Evolutionary conservation across 169 alveolate species (phyloP).

Genomic region (Plasmodium falciparum): DNA sequence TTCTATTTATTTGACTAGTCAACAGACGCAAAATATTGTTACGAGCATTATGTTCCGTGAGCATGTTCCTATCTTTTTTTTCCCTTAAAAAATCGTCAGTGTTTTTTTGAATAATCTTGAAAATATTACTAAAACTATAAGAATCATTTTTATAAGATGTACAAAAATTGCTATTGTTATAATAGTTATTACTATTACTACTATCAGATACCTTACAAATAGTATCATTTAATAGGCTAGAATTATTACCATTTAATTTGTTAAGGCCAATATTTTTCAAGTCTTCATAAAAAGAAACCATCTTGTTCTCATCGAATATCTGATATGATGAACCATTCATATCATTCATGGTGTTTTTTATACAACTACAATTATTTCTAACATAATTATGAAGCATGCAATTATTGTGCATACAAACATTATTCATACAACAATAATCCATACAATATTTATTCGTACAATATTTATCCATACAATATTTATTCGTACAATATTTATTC

Average conservation of each 20-base stretch:
- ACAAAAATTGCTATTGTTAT: background rate
- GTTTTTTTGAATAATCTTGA: slow-evolving; percentile 5
- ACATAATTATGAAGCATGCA: background rate
- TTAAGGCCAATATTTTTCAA: background rate
- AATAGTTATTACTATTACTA: background rate
- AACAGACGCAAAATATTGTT: background rate
- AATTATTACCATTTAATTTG: background rate
- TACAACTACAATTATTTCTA: background rate
- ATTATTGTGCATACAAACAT: too few relatives aligned
- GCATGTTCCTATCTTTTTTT: background rate
- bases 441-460: too few relatives aligned
- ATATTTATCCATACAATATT: too few relatives aligned
- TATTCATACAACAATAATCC: too few relatives aligned
- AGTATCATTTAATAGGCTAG: background rate
- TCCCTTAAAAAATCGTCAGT: background rate
- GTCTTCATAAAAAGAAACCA: background rate
- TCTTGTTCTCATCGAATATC: background rate
- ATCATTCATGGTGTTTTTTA: background rate
- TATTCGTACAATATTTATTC: too few relatives aligned
- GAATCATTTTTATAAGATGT: background rate
- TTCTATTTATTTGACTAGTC: too few relatives aligned
- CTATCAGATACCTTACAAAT: background rate
- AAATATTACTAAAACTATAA: background rate
- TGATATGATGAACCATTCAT: background rate
- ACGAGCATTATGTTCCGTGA: background rate